Percentiles rank a stretch among this genome's conserved stretches.
These are phyloP conservation scores for Populus deltoides DNA, from an alignment of 345 rosid species.

Conservation along the genomic window DNA sequence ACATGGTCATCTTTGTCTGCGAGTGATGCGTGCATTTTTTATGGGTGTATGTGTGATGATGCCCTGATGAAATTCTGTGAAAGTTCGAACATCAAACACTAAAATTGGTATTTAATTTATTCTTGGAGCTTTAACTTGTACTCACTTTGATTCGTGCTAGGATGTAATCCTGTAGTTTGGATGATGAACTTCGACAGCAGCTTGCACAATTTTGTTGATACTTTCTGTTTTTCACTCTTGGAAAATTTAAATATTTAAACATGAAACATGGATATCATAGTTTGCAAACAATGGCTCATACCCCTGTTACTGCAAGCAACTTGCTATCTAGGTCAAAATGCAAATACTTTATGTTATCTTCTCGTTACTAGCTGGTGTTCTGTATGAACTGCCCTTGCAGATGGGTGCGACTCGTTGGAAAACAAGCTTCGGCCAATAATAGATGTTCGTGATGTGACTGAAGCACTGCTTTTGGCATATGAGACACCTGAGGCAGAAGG, in stretches of 20 bases:
- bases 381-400: constrained; percentile 25
- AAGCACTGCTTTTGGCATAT: constrained; percentile 18
- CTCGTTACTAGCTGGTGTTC: not conserved
- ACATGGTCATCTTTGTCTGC: not conserved
- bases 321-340: not conserved
- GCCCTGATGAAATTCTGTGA: not conserved
- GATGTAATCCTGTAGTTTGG: too few relatives aligned
- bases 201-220: too few relatives aligned
- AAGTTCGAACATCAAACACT: not conserved
- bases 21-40: too few relatives aligned
- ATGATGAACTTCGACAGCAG: too few relatives aligned
- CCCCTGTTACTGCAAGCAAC: not conserved
- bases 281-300: not conserved
- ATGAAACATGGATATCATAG: too few relatives aligned
- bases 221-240: not conserved
- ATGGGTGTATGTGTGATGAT: not conserved
- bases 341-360: not conserved
- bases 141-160: too few relatives aligned
- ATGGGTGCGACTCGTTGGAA: constrained; percentile 39
- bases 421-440: constrained; percentile 27
- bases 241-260: not conserved
- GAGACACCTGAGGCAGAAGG: constrained; percentile 35
- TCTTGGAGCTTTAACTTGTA: not conserved
- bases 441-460: constrained; percentile 39
- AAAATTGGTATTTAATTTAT: not conserved